phyloP scores from a whole-genome alignment of 257 asterid species.

The Nicotiana sylvestris region DNA sequence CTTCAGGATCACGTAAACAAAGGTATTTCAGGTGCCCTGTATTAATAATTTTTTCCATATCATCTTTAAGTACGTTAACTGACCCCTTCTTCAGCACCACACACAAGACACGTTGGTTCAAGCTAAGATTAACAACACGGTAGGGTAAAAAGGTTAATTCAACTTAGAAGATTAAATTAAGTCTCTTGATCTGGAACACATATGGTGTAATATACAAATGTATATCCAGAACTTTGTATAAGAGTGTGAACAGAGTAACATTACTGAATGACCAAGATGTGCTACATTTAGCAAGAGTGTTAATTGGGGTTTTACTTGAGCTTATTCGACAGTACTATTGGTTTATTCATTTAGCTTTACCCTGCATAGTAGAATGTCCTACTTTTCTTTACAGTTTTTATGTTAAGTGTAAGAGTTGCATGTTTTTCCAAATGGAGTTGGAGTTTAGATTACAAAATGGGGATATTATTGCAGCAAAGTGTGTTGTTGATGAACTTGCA shows the following conservation, averaged over 20 bases:
- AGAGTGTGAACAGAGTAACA: neutral
- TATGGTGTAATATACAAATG: neutral
- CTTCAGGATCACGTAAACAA: slow-evolving; percentile 47
- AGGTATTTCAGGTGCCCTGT: slow-evolving; percentile 37
- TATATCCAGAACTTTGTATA: neutral
- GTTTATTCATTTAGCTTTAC: neutral
- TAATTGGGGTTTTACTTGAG: neutral
- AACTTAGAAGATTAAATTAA: neutral
- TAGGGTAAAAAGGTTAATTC: neutral
- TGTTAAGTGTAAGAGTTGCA: neutral
- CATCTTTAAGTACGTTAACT: neutral
- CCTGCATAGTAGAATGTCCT: neutral
- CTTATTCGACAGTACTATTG: neutral
- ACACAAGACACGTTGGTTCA: neutral
- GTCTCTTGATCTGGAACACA: neutral
- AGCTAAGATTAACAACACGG: neutral
- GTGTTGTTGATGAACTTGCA: slow-evolving; percentile 47
- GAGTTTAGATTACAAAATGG: neutral
- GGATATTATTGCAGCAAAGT: slow-evolving; percentile 40
- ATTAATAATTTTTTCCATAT: neutral
- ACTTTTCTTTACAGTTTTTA: neutral
- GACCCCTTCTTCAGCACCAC: neutral
- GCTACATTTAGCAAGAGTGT: neutral
- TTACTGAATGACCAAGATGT: neutral
- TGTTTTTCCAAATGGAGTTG: neutral